These are phyloP conservation scores for Starmerella vitae DNA, from an alignment of 805 yeast species.

Conservation along the genomic window DNA sequence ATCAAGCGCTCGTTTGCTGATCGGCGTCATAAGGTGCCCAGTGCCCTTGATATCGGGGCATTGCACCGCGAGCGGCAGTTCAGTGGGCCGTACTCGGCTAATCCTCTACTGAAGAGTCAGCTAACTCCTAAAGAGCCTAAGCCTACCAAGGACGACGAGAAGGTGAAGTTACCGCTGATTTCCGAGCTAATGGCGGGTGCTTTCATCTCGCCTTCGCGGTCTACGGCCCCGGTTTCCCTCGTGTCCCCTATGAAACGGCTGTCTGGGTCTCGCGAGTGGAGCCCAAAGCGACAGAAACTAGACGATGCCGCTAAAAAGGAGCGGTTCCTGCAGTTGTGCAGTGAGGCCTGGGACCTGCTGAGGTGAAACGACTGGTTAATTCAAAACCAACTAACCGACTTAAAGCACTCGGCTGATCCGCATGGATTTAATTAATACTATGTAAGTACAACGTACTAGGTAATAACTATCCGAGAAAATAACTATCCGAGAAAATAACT, in stretches of 20 bases:
- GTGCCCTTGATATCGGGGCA: slow-evolving; percentile 14
- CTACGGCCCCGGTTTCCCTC: background rate
- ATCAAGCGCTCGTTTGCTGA: background rate
- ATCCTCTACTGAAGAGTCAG: slow-evolving; percentile 8
- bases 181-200: slow-evolving; percentile 1
- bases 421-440: no score
- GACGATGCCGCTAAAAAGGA: slow-evolving; percentile 8
- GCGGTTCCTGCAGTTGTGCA: slow-evolving; percentile 24
- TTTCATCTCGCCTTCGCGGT: background rate
- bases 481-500: no score
- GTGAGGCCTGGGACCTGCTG: slow-evolving; percentile 26
- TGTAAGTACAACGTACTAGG: no score
- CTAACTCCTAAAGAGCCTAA: background rate
- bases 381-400: no score
- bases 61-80: slow-evolving; percentile 17
- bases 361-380: no score
- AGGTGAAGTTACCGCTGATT: background rate
- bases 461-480: no score
- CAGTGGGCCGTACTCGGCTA: slow-evolving; percentile 18
- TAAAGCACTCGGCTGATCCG: no score
- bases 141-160: background rate
- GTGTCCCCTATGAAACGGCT: background rate
- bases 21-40: slow-evolving; percentile 6
- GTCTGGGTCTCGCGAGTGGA: background rate
- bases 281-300: background rate